Percentiles rank a stretch among this genome's conserved stretches.
phyloP scores from a whole-genome alignment of 495 filamentous ascomycete genomes.

The Endocarpon pusillum region DNA sequence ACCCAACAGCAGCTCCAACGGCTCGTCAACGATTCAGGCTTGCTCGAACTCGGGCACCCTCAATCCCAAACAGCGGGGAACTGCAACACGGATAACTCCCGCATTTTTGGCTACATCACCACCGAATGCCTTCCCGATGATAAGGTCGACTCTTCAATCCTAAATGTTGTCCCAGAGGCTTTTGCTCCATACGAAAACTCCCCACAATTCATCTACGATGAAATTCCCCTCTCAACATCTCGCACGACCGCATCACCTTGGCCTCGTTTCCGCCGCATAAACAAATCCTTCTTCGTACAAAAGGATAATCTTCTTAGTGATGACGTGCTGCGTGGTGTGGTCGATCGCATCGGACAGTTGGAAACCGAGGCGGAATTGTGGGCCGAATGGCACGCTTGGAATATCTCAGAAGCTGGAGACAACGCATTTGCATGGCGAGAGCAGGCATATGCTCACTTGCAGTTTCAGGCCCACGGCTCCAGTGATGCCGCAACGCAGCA shows the following conservation, averaged over 20 bases:
- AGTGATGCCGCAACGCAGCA: no score
- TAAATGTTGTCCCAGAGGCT: conserved; percentile 4
- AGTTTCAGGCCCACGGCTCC: no score
- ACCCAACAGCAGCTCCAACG: conserved; percentile 4
- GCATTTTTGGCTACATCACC: conserved; percentile 1
- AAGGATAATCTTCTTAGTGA: conserved; percentile 3
- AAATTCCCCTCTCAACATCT: not conserved
- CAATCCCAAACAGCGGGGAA: conserved; percentile 3
- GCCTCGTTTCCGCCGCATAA: conserved; percentile 4
- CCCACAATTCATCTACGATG: conserved; percentile 3
- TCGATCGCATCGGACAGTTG: conserved; percentile 2
- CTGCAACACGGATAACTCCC: conserved; percentile 7
- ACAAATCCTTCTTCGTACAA: conserved; percentile 3
- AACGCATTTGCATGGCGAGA: conserved; percentile 4
- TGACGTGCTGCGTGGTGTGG: not conserved
- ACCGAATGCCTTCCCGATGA: not conserved
- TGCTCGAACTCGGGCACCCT: conserved; percentile 2
- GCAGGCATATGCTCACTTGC: conserved; percentile 2
- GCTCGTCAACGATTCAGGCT: conserved; percentile 4
- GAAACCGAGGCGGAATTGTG: conserved; percentile 1
- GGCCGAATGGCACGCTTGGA: conserved; percentile 2
- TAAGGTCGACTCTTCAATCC: conserved; percentile 1
- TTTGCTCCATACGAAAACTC: conserved; percentile 1
- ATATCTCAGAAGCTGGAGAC: conserved; percentile 1
- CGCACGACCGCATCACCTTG: conserved; percentile 2